Evolutionary conservation across 1,139 yeast species (phyloP), one percentile per base, ranked within the genome.

Genomic region (Geotrichum siamense): DNA sequence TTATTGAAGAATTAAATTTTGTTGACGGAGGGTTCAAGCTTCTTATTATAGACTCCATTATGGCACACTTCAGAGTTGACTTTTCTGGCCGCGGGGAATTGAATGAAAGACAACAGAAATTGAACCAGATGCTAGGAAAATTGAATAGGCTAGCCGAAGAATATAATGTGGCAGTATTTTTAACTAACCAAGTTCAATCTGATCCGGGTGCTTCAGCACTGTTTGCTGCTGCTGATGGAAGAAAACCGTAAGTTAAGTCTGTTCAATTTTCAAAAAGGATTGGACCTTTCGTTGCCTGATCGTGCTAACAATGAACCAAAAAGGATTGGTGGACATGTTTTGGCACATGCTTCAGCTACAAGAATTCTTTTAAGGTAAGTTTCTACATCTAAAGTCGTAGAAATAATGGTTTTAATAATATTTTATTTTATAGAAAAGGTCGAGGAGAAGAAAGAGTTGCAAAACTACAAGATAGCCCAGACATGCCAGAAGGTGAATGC

Each of bases 391-490:
- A n/a, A n/a, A n/a, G n/a, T n/a, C n/a, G n/a, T n/a, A n/a, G n/a
- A n/a, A n/a, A n/a, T n/a, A n/a, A 28, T 5, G 31, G 31, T 23
- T 12, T 23, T 23, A 8, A 12, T 23, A 12, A 12, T 6, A 13
- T 29, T 23, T 23, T 23, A 15, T 23, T 15, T 13, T 19, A 16
- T n/a, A 64, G 80, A 53, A 77, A 78, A 52, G 82, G 82, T 12
- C 69, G 81, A 51, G 82, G 81, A 12, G 82, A 76, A 41, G 82
- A 78, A 57, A 65, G 82, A 55, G 81, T 76, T 9, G 81, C 79
- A 3, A 77, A 57, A 50, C 64, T 76, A 34, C 78, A 74, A 55
- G 82, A 77, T 55, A 73, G 79, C 34, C 82, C 82, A 3, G 80
- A 76, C 52, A 74, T 75, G 75, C 79, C 78, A 1, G 79, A 75